Percentiles rank a stretch among this genome's conserved stretches.
phyloP scores from a whole-genome alignment of 2,329 filamentous ascomycete species.

The Epichloe hybrida region DNA sequence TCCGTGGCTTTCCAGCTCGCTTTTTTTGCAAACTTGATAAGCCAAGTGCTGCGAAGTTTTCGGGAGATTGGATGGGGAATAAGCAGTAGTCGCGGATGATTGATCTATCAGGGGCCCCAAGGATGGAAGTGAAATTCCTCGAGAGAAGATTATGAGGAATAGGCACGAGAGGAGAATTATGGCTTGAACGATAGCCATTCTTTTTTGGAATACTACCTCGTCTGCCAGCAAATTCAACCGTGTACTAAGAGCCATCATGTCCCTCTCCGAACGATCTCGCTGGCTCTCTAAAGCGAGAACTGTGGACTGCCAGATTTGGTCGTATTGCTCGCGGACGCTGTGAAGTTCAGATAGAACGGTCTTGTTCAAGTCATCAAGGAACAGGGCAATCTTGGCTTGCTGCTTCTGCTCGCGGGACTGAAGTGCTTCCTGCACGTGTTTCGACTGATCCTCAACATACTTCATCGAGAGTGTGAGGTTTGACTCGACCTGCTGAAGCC shows the following conservation, averaged over 20 bases:
- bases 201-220: conserved; percentile 74
- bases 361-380: conserved; percentile 72
- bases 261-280: conserved; percentile 67
- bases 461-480: conserved; percentile 88
- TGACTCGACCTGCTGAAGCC: conserved; percentile 76
- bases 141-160: conserved; percentile 70
- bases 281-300: conserved; percentile 84
- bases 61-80: conserved; percentile 10
- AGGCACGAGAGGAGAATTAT: conserved; percentile 78
- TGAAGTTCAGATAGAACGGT: conserved; percentile 75
- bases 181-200: conserved; percentile 87
- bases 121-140: conserved; percentile 29
- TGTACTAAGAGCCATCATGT: conserved; percentile 68
- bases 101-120: conserved; percentile 18
- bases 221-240: conserved; percentile 85
- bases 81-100: conserved; percentile 10
- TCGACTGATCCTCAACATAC: conserved; percentile 94
- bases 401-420: conserved; percentile 79
- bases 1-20: not conserved
- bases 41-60: conserved; percentile 6
- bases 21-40: not conserved
- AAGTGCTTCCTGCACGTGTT: conserved; percentile 76
- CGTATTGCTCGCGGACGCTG: conserved; percentile 71
- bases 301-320: conserved; percentile 93
- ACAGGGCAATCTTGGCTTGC: conserved; percentile 65